phyloP scores from a whole-genome alignment of 306 rosid genomes.

The Castanea crenata region DNA sequence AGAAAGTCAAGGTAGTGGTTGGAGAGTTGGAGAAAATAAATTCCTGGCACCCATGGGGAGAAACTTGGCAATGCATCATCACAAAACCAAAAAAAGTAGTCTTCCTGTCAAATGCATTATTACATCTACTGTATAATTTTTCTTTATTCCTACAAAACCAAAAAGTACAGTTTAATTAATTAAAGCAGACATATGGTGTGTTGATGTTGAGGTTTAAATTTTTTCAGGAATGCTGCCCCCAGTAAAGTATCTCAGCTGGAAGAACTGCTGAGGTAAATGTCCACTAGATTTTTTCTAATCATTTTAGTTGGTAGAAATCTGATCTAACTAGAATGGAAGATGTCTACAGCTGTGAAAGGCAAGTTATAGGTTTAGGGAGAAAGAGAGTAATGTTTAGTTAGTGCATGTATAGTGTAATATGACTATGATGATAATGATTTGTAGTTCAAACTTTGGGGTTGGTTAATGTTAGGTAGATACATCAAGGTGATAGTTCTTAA shows the following conservation, averaged over 20 bases:
- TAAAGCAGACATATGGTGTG: neutral
- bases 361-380: neutral
- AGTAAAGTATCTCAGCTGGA: constrained; percentile 52
- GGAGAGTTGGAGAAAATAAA: neutral
- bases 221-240: constrained; percentile 54
- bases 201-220: constrained; percentile 20
- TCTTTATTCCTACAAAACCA: neutral
- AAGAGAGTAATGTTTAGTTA: neutral
- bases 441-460: neutral
- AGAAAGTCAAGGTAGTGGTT: neutral
- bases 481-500: neutral
- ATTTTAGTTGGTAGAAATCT: constrained; percentile 5
- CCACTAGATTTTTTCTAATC: constrained; percentile 13
- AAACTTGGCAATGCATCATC: neutral
- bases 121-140: constrained; percentile 1
- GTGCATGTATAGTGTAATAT: neutral
- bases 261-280: constrained; percentile 76
- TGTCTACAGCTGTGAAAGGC: neutral
- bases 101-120: neutral
- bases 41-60: neutral
- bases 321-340: neutral
- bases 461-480: too few species aligned
- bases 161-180: neutral
- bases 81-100: neutral
- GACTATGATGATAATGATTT: neutral